These are phyloP conservation scores for Ceratocystis cubensis DNA, from an alignment of 2,329 filamentous ascomycete species.

Conservation along the genomic window DNA sequence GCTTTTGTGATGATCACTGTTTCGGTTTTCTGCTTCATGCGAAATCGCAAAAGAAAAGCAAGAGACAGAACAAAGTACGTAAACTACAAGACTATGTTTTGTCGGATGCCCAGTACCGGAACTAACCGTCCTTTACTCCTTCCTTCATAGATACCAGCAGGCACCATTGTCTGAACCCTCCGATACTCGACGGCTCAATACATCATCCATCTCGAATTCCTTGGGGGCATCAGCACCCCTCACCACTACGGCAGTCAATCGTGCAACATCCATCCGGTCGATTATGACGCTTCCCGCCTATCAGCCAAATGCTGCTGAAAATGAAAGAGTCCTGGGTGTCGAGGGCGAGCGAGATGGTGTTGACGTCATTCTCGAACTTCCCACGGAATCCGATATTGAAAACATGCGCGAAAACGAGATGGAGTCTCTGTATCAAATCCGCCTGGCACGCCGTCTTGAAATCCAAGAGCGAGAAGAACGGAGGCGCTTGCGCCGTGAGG, in stretches of 20 bases:
- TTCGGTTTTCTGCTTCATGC: conserved; percentile 22
- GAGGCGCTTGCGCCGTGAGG: conserved; percentile 56
- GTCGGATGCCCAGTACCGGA: not conserved
- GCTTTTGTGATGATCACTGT: conserved; percentile 16
- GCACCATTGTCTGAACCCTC: conserved; percentile 19
- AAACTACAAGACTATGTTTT: not conserved
- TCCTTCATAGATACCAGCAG: conserved; percentile 19
- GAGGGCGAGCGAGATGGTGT: conserved; percentile 88
- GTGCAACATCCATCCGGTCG: conserved; percentile 79
- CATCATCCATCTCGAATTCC: conserved; percentile 11
- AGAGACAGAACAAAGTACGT: conserved; percentile 17
- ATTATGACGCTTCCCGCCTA: conserved; percentile 90
- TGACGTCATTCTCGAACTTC: conserved; percentile 77
- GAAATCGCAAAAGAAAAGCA: conserved; percentile 13
- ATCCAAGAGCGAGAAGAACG: conserved; percentile 65
- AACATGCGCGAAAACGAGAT: conserved; percentile 73
- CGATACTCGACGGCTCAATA: conserved; percentile 15
- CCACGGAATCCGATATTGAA: conserved; percentile 69
- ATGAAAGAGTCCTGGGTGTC: conserved; percentile 70
- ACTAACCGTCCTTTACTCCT: not conserved
- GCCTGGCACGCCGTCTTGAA: conserved; percentile 62
- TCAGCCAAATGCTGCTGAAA: conserved; percentile 55
- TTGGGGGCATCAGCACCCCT: conserved; percentile 12
- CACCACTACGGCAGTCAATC: conserved; percentile 42
- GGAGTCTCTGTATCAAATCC: conserved; percentile 84